A percentile compares a stretch with the other conserved stretches of the same genome.
phyloP scores from a whole-genome alignment of 2,329 filamentous ascomycete genomes.

The Clonostachys sp. region DNA sequence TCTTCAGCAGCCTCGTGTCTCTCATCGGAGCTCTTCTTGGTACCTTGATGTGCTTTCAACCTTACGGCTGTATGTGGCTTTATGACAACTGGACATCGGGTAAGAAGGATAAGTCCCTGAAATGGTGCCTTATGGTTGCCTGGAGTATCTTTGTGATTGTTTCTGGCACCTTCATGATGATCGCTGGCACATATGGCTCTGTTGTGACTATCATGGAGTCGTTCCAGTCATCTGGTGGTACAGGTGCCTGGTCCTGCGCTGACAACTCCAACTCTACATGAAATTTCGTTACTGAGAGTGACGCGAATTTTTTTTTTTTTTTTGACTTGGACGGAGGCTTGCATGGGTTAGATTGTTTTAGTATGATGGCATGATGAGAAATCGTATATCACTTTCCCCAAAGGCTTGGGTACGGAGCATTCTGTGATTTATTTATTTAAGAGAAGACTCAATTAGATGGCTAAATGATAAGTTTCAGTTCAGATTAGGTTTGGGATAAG shows the following conservation, averaged over 20 bases:
- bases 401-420: too few relatives aligned
- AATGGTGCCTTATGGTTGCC: background rate
- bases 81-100: slow-evolving; percentile 29
- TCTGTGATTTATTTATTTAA: too few relatives aligned
- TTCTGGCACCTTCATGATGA: slow-evolving; percentile 28
- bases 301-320: too few relatives aligned
- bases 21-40: slow-evolving; percentile 17
- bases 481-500: too few relatives aligned
- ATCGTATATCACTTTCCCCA: too few relatives aligned
- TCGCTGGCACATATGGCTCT: slow-evolving; percentile 38
- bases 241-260: slow-evolving; percentile 32
- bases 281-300: too few relatives aligned
- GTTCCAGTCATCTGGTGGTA: slow-evolving; percentile 24
- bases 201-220: slow-evolving; percentile 24
- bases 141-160: slow-evolving; percentile 12
- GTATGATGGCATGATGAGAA: too few relatives aligned
- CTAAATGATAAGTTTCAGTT: too few relatives aligned
- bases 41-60: slow-evolving; percentile 16
- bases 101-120: background rate
- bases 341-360: too few relatives aligned
- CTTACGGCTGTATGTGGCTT: slow-evolving; percentile 32
- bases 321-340: too few relatives aligned
- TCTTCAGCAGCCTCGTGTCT: slow-evolving; percentile 18
- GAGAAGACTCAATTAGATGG: too few relatives aligned
- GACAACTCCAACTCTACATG: slow-evolving; percentile 26